Evolutionary conservation across 345 rosid genomes (phyloP).

Genomic region (Citrus maxima): DNA sequence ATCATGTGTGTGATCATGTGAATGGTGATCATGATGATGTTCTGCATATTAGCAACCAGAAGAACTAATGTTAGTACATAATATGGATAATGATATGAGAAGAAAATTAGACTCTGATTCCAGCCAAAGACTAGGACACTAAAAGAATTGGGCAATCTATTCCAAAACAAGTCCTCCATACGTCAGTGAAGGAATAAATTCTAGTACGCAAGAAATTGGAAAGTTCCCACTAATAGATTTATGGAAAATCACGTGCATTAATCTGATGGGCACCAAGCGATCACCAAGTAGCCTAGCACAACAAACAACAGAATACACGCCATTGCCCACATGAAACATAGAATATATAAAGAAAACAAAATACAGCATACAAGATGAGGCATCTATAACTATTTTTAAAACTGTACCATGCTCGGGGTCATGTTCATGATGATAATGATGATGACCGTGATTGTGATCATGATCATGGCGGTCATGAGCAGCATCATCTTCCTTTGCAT

Average conservation of each 20-base stretch:
- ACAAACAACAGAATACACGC: no score
- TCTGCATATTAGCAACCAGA: no score
- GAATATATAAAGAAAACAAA: no score
- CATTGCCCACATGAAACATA: no score
- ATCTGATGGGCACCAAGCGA: no score
- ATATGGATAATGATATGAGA: not conserved
- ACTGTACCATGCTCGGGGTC: no score
- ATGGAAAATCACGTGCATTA: not conserved
- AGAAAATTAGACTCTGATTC: not conserved
- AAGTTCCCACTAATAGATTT: not conserved
- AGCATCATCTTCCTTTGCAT: slow-evolving; percentile 47
- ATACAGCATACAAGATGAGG: no score
- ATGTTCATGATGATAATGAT: no score
- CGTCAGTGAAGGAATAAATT: not conserved
- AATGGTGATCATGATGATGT: no score
- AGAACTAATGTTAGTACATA: not conserved
- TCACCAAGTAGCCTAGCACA: no score
- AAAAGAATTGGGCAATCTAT: not conserved
- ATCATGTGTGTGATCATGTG: no score
- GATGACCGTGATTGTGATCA: not conserved
- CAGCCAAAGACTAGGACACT: not conserved
- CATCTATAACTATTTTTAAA: no score
- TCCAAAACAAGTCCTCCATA: not conserved
- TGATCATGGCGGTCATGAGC: slow-evolving; percentile 49
- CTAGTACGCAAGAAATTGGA: not conserved